These are phyloP conservation scores for Sclerotinia borealis DNA, from an alignment of 2,329 filamentous ascomycete species.

Conservation along the genomic window DNA sequence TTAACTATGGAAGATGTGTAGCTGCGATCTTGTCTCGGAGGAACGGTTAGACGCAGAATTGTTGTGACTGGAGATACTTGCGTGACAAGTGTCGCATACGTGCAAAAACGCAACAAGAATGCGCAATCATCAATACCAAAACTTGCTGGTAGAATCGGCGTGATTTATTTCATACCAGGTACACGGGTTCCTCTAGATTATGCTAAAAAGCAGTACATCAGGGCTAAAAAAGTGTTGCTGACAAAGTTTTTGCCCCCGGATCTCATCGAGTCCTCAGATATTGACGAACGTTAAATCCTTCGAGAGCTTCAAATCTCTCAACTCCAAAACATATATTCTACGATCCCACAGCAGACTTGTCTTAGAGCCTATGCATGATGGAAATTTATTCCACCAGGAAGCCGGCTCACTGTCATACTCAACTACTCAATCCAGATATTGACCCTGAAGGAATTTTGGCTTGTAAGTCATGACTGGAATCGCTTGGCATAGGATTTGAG, in stretches of 20 bases:
- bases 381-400: background rate
- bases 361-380: background rate
- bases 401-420: background rate
- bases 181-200: background rate
- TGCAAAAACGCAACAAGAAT: background rate
- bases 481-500: conserved; percentile 7
- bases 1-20: background rate
- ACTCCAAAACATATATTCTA: background rate
- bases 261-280: background rate
- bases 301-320: background rate
- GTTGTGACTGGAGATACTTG: background rate
- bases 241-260: background rate
- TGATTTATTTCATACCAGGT: background rate
- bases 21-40: background rate
- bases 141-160: background rate
- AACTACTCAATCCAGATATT: background rate
- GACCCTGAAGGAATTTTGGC: background rate
- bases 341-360: background rate
- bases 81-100: background rate
- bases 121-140: background rate
- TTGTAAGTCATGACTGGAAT: background rate
- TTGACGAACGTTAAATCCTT: background rate
- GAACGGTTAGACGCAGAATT: background rate
- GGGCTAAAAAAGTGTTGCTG: background rate
- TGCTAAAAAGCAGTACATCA: background rate